These are phyloP conservation scores for Orbilia ellipsospora DNA, from an alignment of 2,329 filamentous ascomycete species.

Conservation along the genomic window DNA sequence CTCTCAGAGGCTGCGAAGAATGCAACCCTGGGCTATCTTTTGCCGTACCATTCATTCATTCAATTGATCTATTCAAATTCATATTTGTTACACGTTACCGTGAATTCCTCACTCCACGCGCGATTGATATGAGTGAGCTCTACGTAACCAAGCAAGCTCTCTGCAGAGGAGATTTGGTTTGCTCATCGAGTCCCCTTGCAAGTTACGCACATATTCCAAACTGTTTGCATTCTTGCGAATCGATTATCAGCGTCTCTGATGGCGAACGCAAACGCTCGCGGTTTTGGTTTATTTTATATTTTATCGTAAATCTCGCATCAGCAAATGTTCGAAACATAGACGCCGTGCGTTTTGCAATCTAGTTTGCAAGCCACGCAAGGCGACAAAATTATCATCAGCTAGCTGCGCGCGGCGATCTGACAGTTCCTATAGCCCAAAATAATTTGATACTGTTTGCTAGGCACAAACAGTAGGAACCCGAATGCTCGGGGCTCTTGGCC, in stretches of 20 bases:
- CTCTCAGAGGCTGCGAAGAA: conserved; percentile 43
- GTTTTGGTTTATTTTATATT: too few species aligned
- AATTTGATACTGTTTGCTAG: conserved; percentile 38
- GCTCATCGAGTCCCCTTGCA: conserved; percentile 22
- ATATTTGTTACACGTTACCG: background rate
- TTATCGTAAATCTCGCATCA: background rate
- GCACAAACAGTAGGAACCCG: conserved; percentile 39
- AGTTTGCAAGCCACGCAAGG: conserved; percentile 21
- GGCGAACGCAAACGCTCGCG: conserved; percentile 18
- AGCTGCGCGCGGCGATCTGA: conserved; percentile 24
- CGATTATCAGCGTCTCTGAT: conserved; percentile 20
- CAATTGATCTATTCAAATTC: conserved; percentile 14
- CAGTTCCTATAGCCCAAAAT: conserved; percentile 11
- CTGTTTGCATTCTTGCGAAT: conserved; percentile 47
- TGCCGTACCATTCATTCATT: conserved; percentile 14
- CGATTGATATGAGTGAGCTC: too few species aligned
- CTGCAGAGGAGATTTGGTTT: conserved; percentile 14
- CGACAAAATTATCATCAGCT: conserved; percentile 1
- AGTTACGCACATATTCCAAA: conserved; percentile 21
- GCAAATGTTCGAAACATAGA: conserved; percentile 25
- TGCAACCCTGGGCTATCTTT: conserved; percentile 41
- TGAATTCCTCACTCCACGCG: too few species aligned
- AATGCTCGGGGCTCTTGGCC: conserved; percentile 6
- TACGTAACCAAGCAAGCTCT: too few species aligned
- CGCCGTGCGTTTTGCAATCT: conserved; percentile 44